These are phyloP conservation scores for Salisapilia sapeloensis DNA, from an alignment of 352 stramenopile genomes.

Conservation along the genomic window DNA sequence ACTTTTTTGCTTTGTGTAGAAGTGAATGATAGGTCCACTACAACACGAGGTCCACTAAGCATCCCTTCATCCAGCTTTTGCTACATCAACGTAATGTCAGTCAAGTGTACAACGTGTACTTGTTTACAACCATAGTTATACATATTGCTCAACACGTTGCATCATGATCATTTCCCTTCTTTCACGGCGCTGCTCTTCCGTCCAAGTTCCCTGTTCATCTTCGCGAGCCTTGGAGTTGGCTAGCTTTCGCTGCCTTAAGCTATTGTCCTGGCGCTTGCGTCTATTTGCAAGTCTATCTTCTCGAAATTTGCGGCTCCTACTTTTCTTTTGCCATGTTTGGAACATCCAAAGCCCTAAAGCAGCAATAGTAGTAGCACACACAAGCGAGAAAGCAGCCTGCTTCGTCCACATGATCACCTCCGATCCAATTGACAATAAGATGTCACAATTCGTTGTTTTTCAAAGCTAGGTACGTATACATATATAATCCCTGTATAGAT, in stretches of 20 bases:
- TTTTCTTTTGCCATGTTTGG: background rate
- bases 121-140: conserved; percentile 9
- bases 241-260: conserved; percentile 9
- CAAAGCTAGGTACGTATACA: too few relatives aligned
- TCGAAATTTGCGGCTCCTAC: conserved; percentile 4
- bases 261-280: conserved; percentile 13
- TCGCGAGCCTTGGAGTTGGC: conserved; percentile 3
- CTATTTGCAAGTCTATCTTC: conserved; percentile 6
- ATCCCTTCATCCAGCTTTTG: conserved; percentile 49
- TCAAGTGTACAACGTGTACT: background rate
- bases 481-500: too few relatives aligned
- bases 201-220: conserved; percentile 9
- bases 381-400: too few relatives aligned
- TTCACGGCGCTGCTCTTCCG: conserved; percentile 21
- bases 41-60: conserved; percentile 20
- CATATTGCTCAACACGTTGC: conserved; percentile 62
- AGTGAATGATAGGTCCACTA: conserved; percentile 52
- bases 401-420: too few relatives aligned
- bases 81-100: conserved; percentile 7
- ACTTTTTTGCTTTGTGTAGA: conserved; percentile 24
- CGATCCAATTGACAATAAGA: too few relatives aligned
- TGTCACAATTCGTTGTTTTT: too few relatives aligned
- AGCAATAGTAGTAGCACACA: too few relatives aligned
- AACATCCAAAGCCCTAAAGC: background rate
- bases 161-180: conserved; percentile 39